Evolutionary conservation across 1,284 basidiomycete genomes (phyloP).

Genomic region (Inonotus hispidus): DNA sequence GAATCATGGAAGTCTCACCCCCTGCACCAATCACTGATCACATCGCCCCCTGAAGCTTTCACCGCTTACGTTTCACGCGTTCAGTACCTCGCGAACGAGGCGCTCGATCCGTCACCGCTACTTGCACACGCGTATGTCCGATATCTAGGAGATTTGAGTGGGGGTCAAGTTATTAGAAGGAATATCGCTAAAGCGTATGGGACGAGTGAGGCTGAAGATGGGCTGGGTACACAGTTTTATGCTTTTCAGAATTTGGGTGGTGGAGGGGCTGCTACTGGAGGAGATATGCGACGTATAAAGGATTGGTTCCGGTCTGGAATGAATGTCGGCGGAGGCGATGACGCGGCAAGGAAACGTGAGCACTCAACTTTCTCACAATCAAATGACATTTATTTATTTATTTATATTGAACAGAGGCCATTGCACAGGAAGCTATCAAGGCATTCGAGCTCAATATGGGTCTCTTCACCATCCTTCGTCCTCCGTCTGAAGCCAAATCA

Average conservation of each 20-base stretch:
- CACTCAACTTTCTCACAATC: slow-evolving; percentile 5
- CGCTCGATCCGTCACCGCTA: slow-evolving; percentile 30
- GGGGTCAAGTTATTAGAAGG: slow-evolving; percentile 71
- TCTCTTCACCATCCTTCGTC: slow-evolving; percentile 51
- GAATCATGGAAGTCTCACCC: slow-evolving; percentile 51
- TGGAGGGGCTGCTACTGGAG: slow-evolving; percentile 37
- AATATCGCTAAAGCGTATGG: slow-evolving; percentile 62
- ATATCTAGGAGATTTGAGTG: slow-evolving; percentile 83
- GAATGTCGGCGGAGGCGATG: slow-evolving; percentile 55
- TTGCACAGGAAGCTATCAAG: slow-evolving; percentile 59
- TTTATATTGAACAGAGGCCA: slow-evolving; percentile 28
- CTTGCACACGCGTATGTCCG: slow-evolving; percentile 80
- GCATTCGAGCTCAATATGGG: slow-evolving; percentile 67
- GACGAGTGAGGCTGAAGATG: slow-evolving; percentile 24
- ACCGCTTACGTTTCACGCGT: slow-evolving; percentile 48
- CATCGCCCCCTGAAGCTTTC: slow-evolving; percentile 46
- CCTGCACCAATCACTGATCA: slow-evolving; percentile 40
- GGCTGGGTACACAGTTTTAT: slow-evolving; percentile 63
- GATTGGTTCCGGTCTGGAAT: slow-evolving; percentile 73
- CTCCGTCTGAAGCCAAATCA: slow-evolving; percentile 5
- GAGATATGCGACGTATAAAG: slow-evolving; percentile 73
- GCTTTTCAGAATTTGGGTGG: slow-evolving; percentile 56
- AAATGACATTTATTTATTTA: not conserved
- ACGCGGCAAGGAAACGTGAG: slow-evolving; percentile 52
- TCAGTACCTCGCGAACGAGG: slow-evolving; percentile 36